Evolutionary conservation across 768 basidiomycete species (phyloP), one percentile per base, ranked within the genome.

Genomic region (Dentipellis fragilis): DNA sequence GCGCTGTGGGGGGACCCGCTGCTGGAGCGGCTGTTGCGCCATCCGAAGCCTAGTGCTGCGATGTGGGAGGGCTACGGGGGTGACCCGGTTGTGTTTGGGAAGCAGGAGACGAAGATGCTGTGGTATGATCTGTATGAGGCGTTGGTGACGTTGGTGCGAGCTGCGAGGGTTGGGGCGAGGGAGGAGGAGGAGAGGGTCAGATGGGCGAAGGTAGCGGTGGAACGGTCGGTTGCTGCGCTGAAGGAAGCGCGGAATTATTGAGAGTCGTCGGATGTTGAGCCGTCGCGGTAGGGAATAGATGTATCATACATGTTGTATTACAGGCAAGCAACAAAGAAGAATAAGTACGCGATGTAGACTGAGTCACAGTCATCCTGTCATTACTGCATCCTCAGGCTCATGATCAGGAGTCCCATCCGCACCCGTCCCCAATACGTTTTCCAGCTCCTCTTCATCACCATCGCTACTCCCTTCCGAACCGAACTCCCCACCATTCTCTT

Each of bases 1-100:
- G 81, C 84, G 11, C 59, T 89, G 21, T 90, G 85, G 81, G 87
- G 85, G 29, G 88, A 90, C 65, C 88, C 88, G 10, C 68, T 89
- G 39, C 73, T 88, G 38, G 88, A 89, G 66, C 72, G 76, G 4
- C 75, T 83, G 61, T 85, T 89, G 71, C 62, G 80, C 16, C 49
- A 23, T 10, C 52, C 52, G 10, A 73, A 72, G 11, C 78, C 79
- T 16, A 76, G 70, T 42, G 58, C 59, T 29, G 83, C 80, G 4
- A 66, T 88, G 17, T 66, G 74, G 50, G 81, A 86, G 66, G 87
- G 83, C 1, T 89, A 89, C 62, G 58, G 60, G 17, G 81, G 80
- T 1, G 73, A 69, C 1, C 70, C 69, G 46, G 71, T 85, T 2
- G 64, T 79, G 21, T 83, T 89, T 57, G 69, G 76, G 11, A 74